A percentile compares a stretch with the other conserved stretches of the same genome.
These are phyloP conservation scores for Cyclotella kingstonii DNA, from an alignment of 108 stramenopile species.

Conservation along the genomic window DNA sequence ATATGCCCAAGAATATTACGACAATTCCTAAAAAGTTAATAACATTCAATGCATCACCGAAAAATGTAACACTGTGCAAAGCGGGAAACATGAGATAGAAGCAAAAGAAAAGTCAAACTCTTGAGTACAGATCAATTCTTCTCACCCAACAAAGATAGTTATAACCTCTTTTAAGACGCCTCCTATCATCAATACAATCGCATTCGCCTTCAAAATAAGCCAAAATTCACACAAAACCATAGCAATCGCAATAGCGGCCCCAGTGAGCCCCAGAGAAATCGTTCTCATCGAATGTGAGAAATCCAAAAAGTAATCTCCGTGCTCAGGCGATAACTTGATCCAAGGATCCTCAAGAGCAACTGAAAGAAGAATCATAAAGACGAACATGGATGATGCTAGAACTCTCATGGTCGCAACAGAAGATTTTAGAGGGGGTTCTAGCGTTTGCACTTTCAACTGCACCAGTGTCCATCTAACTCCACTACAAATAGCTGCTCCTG, in stretches of 20 bases:
- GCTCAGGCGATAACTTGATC: conserved; percentile 43
- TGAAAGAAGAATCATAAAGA: conserved; percentile 67
- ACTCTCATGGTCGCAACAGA: conserved; percentile 81
- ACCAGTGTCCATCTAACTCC: conserved; percentile 87
- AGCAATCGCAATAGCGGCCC: conserved; percentile 74
- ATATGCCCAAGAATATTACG: conserved; percentile 76
- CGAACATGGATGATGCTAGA: conserved; percentile 77
- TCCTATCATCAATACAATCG: conserved; percentile 89
- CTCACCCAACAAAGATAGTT: conserved; percentile 79
- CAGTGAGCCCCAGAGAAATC: conserved; percentile 58
- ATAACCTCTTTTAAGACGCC: conserved; percentile 88
- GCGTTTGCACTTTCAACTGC: conserved; percentile 71
- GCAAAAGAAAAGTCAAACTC: neutral
- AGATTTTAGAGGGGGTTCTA: conserved; percentile 82
- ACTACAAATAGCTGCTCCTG: conserved; percentile 60
- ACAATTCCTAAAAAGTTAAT: conserved; percentile 59
- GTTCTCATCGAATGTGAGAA: conserved; percentile 41
- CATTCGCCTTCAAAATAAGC: conserved; percentile 79
- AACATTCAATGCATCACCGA: conserved; percentile 67
- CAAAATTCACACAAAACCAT: conserved; percentile 91
- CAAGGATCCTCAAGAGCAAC: conserved; percentile 64
- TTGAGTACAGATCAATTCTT: neutral
- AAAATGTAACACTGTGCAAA: conserved; percentile 51
- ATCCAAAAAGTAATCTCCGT: conserved; percentile 30
- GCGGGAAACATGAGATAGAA: neutral